A percentile compares a stretch with the other conserved stretches of the same genome.
These are phyloP conservation scores for Aspergillus amoenus DNA, from an alignment of 2,329 filamentous ascomycete species.

Conservation along the genomic window DNA sequence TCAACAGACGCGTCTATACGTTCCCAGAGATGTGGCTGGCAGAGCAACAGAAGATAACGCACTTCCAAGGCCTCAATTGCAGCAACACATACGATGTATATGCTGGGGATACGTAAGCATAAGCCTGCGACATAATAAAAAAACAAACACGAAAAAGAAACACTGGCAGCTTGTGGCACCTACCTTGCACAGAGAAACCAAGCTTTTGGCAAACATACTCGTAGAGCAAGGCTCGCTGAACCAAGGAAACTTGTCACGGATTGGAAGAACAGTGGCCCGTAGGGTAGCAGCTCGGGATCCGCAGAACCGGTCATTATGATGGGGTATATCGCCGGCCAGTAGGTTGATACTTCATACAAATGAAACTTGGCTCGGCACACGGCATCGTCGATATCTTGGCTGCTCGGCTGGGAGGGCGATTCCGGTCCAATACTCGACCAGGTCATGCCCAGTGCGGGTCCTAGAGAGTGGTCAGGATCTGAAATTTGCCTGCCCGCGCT, in stretches of 20 bases:
- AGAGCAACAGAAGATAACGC: neutral
- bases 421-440: neutral
- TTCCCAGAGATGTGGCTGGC: neutral
- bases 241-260: conserved; percentile 3
- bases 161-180: neutral
- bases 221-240: neutral
- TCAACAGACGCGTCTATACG: neutral
- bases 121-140: neutral
- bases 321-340: conserved; percentile 7
- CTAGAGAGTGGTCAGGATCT: too few relatives aligned
- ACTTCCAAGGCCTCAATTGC: neutral
- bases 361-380: neutral
- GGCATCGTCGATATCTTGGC: neutral
- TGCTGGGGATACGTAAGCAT: neutral
- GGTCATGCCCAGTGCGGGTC: too few relatives aligned
- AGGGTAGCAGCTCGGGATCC: conserved; percentile 2
- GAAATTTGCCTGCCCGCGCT: too few relatives aligned
- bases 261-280: conserved; percentile 5
- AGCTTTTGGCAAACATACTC: neutral
- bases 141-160: too few relatives aligned
- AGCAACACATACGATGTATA: neutral
- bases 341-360: neutral
- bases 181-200: neutral
- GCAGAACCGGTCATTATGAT: neutral
- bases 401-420: neutral